Conservation (phyloP, 179 eudicot species). For the Camellia oleifera region DNA sequence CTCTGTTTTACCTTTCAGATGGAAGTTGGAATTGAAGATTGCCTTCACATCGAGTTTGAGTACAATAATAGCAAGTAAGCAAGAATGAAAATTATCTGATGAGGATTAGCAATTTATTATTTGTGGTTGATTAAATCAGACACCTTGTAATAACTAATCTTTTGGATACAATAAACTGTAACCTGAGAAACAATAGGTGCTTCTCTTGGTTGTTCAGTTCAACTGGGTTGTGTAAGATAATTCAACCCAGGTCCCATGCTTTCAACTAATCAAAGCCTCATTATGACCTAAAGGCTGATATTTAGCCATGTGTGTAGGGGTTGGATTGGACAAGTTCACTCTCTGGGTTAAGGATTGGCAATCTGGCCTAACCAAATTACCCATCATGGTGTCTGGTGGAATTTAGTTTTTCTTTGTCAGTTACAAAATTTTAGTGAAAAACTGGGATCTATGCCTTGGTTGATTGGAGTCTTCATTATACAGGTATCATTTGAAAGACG, state of each 20-base stretch:
- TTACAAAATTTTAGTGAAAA: neutral
- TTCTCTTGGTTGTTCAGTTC: neutral
- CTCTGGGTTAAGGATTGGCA: neutral
- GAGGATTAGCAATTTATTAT: neutral
- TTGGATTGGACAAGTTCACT: neutral
- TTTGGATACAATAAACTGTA: neutral
- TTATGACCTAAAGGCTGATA: neutral
- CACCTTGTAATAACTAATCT: neutral
- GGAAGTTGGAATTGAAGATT: conserved; percentile 98
- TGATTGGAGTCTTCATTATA: conserved; percentile 20
- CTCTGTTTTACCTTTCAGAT: conserved; percentile 49
- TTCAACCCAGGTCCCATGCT: neutral
- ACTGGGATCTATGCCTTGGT: conserved; percentile 11
- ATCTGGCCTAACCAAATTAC: neutral
- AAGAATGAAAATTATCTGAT: neutral
- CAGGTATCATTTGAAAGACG: conserved; percentile 98
- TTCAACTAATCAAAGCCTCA: neutral
- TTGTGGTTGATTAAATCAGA: neutral
- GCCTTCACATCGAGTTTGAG: conserved; percentile 97
- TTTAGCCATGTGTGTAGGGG: neutral
- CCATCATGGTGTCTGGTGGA: conserved; percentile 1
- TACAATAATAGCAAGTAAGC: conserved; percentile 97
- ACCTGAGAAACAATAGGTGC: neutral
- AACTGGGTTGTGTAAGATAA: neutral
- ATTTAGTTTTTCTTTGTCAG: conserved; percentile 2